Percentiles rank a stretch among this genome's conserved stretches.
phyloP scores from a whole-genome alignment of 2,329 filamentous ascomycete species.

The Ophiostoma australiae region DNA sequence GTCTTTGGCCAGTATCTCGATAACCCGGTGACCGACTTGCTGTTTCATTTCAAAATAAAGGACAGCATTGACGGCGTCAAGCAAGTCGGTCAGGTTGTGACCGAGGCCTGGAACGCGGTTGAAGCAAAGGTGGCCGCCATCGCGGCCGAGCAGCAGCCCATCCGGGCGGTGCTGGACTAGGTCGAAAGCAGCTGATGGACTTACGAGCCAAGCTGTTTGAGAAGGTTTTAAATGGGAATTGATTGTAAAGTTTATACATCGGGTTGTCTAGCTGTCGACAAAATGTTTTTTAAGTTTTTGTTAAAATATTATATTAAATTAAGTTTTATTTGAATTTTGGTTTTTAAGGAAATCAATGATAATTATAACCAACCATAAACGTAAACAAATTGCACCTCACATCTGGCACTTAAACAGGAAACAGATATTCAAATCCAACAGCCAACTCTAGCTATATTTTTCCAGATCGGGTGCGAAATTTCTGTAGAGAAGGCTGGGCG shows the following conservation, averaged over 20 bases:
- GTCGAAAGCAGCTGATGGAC: neutral
- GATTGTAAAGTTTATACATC: neutral
- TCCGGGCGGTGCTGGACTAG: neutral
- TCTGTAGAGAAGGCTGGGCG: neutral
- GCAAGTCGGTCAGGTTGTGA: neutral
- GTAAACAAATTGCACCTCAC: neutral
- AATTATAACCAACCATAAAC: no score
- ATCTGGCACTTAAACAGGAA: neutral
- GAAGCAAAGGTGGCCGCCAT: neutral
- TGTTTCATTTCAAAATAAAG: neutral
- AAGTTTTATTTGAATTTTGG: no score
- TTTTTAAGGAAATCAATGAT: no score
- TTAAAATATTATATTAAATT: no score
- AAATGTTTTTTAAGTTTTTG: neutral
- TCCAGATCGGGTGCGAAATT: neutral
- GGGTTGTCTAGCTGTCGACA: no score
- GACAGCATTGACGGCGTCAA: neutral
- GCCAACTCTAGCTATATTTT: neutral
- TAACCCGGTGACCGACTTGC: neutral
- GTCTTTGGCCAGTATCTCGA: neutral
- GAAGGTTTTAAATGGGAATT: neutral
- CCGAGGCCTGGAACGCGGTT: neutral
- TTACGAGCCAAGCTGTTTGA: neutral
- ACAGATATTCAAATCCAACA: neutral
- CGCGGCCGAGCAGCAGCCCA: neutral